Evolutionary conservation across 1,284 basidiomycete species (phyloP), one percentile per base, ranked within the genome.

Genomic region (Puccinia triticina): DNA sequence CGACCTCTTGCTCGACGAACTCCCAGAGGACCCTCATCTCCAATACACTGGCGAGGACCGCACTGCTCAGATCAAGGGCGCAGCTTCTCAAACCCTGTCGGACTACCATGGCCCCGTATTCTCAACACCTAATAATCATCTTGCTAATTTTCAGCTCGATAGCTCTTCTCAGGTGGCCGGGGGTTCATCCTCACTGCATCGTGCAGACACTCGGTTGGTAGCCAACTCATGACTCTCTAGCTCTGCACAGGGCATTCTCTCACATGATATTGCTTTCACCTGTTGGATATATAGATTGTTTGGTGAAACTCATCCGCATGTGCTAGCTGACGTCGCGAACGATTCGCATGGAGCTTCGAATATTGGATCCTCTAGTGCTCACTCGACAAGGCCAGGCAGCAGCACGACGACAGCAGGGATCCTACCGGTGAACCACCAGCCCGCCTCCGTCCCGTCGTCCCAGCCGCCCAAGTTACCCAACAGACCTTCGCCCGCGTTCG

Each of bases 41-140:
- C 83, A 83, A 21, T 46, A 61, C 18, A 73, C 84, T 14, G 85
- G 84, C 34, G 77, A 84, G n/a, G 83, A 84, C 7, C 76, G 82
- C 32, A 85, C 85, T 16, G 85, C 85, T 26, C 53, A 71, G 37
- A 84, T 85, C 77, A 84, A 84, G 64, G 84, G 74, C 2, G 84
- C 84, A 21, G 77, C 85, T 12, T 84, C 84, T 46, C 76, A 79
- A 21, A n/a, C 50, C 43, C 57, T 81, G 12, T 32, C 32, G 5
- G 71, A 61, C 46, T 81, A 81, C 53, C 14, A 61, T 23, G 69
- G 29, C 32, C 69, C 78, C 40, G 46, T 81, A 34, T 72, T 81
- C 29, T 57, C 53, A 34, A 61, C 16, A 66, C 78, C 78, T 43
- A 57, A 81, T 40, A 18, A 48, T 26, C 69, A 59, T 66, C 43